These are phyloP conservation scores for Pythium scleroteichum DNA, from an alignment of 352 stramenopile species.

Conservation along the genomic window DNA sequence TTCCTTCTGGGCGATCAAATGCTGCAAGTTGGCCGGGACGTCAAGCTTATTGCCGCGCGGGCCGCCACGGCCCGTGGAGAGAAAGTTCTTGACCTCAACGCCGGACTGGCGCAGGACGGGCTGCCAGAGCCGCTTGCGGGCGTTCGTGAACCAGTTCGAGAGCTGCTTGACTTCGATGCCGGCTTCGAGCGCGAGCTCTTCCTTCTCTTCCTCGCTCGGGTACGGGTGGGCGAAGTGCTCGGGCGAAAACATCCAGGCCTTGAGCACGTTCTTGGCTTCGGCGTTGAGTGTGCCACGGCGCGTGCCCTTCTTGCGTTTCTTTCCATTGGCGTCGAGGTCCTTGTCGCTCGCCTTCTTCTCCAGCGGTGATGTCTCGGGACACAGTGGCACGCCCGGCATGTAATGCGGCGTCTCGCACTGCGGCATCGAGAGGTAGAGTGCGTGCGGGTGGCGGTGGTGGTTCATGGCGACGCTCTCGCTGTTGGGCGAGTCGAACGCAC, in stretches of 20 bases:
- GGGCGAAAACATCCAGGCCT: constrained; percentile 89
- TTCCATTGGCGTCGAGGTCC: constrained; percentile 23
- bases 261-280: constrained; percentile 85
- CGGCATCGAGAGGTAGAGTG: constrained; percentile 35
- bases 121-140: constrained; percentile 86
- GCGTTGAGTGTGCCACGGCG: constrained; percentile 79
- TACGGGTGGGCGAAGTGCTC: constrained; percentile 89
- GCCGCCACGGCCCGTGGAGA: constrained; percentile 79
- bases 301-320: constrained; percentile 79
- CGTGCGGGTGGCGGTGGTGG: constrained; percentile 5
- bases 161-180: constrained; percentile 89
- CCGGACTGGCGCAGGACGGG: constrained; percentile 82
- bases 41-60: constrained; percentile 81
- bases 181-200: constrained; percentile 73
- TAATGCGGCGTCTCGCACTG: constrained; percentile 43
- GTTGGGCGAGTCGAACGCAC: constrained; percentile 11
- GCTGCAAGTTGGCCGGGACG: constrained; percentile 59
- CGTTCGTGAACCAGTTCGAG: constrained; percentile 90
- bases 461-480: constrained; percentile 20
- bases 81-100: constrained; percentile 89
- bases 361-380: constrained; percentile 43
- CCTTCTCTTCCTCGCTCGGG: constrained; percentile 87
- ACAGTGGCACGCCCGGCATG: constrained; percentile 23
- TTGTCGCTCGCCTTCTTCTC: constrained; percentile 31
- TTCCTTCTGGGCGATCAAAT: constrained; percentile 47